Conservation (phyloP, 768 basidiomycete genomes). For the Hortiboletus campestris region DNA sequence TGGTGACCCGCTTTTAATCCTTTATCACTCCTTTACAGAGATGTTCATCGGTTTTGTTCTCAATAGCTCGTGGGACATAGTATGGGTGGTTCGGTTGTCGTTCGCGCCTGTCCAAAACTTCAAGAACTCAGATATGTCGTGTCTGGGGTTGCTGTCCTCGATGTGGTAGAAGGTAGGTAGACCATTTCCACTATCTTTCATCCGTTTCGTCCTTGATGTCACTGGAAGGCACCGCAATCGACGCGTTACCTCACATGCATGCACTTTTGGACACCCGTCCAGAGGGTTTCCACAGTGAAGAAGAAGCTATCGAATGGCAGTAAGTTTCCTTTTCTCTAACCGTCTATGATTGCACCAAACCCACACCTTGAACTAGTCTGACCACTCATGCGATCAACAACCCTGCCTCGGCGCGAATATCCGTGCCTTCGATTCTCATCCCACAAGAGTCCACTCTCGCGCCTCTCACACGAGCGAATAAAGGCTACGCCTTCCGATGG, state of each 20-base stretch:
- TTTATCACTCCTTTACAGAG: background rate
- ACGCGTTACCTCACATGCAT: slow-evolving; percentile 92
- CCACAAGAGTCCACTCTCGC: slow-evolving; percentile 41
- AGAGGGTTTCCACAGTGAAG: slow-evolving; percentile 75
- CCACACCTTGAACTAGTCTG: slow-evolving; percentile 45
- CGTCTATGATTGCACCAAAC: background rate
- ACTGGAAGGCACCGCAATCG: slow-evolving; percentile 78
- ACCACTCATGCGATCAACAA: slow-evolving; percentile 83
- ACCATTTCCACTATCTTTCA: background rate
- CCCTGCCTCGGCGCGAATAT: slow-evolving; percentile 77
- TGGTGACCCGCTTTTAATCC: slow-evolving; percentile 43
- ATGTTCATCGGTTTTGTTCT: background rate
- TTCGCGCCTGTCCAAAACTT: slow-evolving; percentile 64
- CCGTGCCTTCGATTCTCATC: slow-evolving; percentile 76
- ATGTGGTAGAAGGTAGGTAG: slow-evolving; percentile 82
- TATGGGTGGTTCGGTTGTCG: slow-evolving; percentile 92
- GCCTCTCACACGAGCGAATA: slow-evolving; percentile 27
- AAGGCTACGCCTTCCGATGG: slow-evolving; percentile 56
- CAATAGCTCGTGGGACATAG: slow-evolving; percentile 86
- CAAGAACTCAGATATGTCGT: slow-evolving; percentile 68
- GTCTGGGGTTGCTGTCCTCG: slow-evolving; percentile 76
- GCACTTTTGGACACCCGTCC: slow-evolving; percentile 82
- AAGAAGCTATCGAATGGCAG: slow-evolving; percentile 96
- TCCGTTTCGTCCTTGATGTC: background rate
- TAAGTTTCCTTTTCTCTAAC: slow-evolving; percentile 39